Percentiles rank a stretch among this genome's conserved stretches.
These are phyloP conservation scores for Amphicarpaea edgeworthii DNA, from an alignment of 306 rosid genomes.

Conservation along the genomic window DNA sequence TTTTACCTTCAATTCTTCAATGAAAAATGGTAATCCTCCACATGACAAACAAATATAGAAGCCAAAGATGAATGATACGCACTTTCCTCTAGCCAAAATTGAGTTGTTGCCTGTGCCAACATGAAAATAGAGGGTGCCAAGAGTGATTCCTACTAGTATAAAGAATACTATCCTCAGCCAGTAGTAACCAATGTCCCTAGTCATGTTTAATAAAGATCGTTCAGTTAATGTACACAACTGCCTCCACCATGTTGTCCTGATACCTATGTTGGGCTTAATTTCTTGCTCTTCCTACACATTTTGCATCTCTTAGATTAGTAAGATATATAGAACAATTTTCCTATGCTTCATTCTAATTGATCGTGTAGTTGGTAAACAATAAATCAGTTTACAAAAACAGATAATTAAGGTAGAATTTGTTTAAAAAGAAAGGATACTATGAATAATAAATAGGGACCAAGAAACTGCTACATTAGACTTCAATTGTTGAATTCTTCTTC, in stretches of 20 bases:
- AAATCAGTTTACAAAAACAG: not conserved
- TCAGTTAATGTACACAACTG: conserved; percentile 65
- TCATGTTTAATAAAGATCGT: conserved; percentile 76
- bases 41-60: conserved; percentile 68
- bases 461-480: conserved; percentile 57
- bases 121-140: conserved; percentile 62
- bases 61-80: conserved; percentile 67
- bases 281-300: conserved; percentile 63
- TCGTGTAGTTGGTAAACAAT: not conserved
- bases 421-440: no score
- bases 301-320: conserved; percentile 25
- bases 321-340: not conserved
- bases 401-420: no score
- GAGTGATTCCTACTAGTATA: conserved; percentile 49
- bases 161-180: conserved; percentile 72
- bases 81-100: conserved; percentile 67
- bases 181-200: conserved; percentile 75
- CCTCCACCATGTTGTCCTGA: conserved; percentile 61
- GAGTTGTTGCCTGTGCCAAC: conserved; percentile 57
- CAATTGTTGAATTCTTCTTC: conserved; percentile 59
- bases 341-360: not conserved
- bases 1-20: conserved; percentile 84
- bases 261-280: conserved; percentile 47
- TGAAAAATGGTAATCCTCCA: conserved; percentile 85
- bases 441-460: not conserved